Evolutionary conservation across 192 early-diverging fungal genomes (phyloP).

Genomic region (Coemansia umbellata): DNA sequence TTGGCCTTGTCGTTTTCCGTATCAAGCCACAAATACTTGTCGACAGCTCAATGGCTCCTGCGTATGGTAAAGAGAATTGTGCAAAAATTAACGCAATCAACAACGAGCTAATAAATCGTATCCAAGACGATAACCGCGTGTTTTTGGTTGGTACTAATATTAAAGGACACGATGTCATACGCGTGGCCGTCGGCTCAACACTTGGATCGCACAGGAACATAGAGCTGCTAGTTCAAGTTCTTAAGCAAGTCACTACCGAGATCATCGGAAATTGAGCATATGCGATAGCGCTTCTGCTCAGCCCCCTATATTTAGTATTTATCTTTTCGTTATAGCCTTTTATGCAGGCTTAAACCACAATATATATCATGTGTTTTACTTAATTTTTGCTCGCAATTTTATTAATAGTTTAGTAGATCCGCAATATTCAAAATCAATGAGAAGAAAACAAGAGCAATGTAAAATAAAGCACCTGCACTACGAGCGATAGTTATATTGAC

Average conservation of each 20-base stretch:
- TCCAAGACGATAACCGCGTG: constrained; percentile 35
- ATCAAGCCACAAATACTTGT: background rate
- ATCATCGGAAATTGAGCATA: too few species aligned
- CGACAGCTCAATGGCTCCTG: too few species aligned
- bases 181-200: constrained; percentile 28
- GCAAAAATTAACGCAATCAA: constrained; percentile 40
- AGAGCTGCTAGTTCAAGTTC: background rate
- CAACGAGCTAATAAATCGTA: constrained; percentile 9
- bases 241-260: background rate
- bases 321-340: too few species aligned
- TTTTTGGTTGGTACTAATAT: constrained; percentile 32
- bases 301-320: too few species aligned
- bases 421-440: background rate
- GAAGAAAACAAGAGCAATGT: constrained; percentile 2
- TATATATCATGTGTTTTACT: too few species aligned
- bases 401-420: background rate
- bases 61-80: too few species aligned
- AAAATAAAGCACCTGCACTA: background rate
- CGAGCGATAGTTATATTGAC: background rate
- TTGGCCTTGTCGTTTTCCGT: constrained; percentile 35
- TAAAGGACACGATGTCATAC: constrained; percentile 23
- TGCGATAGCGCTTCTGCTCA: too few species aligned
- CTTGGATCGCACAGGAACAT: constrained; percentile 7
- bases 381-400: constrained; percentile 1
- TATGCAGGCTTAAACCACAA: too few species aligned